Evolutionary conservation across 805 yeast species (phyloP), one percentile per base, ranked within the genome.

Genomic region (Ogataea paraovalis): DNA sequence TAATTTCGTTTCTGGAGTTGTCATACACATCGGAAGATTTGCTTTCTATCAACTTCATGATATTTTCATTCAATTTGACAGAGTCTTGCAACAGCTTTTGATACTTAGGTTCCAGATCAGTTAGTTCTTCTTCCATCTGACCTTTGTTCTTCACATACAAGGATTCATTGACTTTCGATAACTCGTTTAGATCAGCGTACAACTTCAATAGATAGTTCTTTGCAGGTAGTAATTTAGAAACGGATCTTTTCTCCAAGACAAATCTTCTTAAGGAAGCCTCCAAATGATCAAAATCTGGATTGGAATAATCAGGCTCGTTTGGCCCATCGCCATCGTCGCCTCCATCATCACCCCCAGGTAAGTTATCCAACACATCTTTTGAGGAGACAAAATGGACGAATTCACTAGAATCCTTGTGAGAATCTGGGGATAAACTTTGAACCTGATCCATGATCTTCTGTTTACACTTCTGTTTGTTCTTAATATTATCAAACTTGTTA

Each of bases 331-430:
- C 69, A 43, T 64, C 78, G 37, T 59, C 72, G 46, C 58, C 75
- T 20, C 59, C 72, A 42, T 53, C 72, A 3, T 62, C 69, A 19
- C 61, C 71, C 27, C 62, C 73, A 1, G 74, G 74, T 1, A 63
- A 38, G 2, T 57, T 56, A 10, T 64, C 65, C 19, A 75, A 66
- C 7, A 76, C 73, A 2, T 77, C 74, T 19, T 74, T 70, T 0
- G 92, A 81, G 23, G 92, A 82, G 5, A 94, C 87, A 67, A 94
- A 94, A 65, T 95, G 99, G 7, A 94, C 95, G 69, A 94, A 90
- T 39, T 91, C 96, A n/a, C 75, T 69, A 0, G 97, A 80, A 55
- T 86, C 88, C 62, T 92, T 90, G 61, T 85, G 83, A 0, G 97
- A 88, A 54, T 88, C 96, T 1, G 98, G 99, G 0, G 96, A 85